Base-by-base conservation (phyloP, 23 red algal genomes). In the Gracilaria domingensis region DNA sequence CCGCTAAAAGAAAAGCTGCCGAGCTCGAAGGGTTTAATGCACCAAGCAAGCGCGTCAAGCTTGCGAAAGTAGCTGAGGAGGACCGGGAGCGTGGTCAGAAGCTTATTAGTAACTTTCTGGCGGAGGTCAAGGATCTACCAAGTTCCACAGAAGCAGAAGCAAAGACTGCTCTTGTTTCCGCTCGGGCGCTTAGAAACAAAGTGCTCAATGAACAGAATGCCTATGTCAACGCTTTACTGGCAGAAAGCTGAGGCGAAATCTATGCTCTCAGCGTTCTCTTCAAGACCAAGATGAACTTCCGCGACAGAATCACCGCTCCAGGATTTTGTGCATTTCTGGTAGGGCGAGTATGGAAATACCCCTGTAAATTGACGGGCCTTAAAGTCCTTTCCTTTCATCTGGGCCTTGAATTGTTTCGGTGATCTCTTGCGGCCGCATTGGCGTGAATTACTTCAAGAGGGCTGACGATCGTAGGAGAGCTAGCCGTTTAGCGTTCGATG, bases 21-120 rank as follows among this genome's bases (percentile, higher is more conserved):
- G 91, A 90, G 77, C 82, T 99, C 16, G 97, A 99, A 49, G 74
- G 85, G 18, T 57, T 83, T 24, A 84, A 53, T 26, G 60, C 37
- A 17, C 48, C 58, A 2, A 73, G n/a, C 34, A 72, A 80, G 29
- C 40, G 66, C 30, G 51, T 87, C n/a, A 78, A 81, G 57, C 36
- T 58, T 21, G 32, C 82, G 29, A 57, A 87, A 0, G 65, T 85
- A 33, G 79, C 91, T n/a, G 72, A 79, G 13, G 83, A 87, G 12
- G 91, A 87, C 45, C 54, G 58, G 23, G 32, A 80, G 20, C 23
- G 23, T 38, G 91, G 91, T n/a, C 65, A 80, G 30, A 81, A 76
- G 51, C 72, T 94, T 4, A 80, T 94, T 28, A 49, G 25, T 36
- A 30, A 57, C n/a, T 94, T 94, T 71, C 25, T 87, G 16, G 72